Base-by-base conservation (phyloP, 2,329 filamentous ascomycete genomes). In the Scedosporium apiospermum region DNA sequence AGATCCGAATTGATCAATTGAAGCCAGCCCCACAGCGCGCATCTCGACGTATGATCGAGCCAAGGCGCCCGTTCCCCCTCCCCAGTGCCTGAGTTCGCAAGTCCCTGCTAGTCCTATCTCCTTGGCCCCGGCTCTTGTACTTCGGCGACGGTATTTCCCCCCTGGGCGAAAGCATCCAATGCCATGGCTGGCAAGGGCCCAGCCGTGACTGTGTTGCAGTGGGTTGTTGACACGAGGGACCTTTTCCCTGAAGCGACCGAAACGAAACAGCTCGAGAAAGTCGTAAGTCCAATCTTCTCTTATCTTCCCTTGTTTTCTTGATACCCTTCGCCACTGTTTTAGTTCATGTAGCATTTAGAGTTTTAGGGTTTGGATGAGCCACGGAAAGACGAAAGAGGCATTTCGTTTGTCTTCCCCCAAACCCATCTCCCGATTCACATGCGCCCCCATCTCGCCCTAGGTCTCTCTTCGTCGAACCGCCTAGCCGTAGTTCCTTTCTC, bases 221-320 rank as follows among this genome's bases (percentile, higher is more conserved):
- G 85, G 82, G 74, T 86, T 62, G 73, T 88, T 44, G 85, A 88
- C 72, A 88, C 85, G 3, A 77, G 84, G 44, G 66, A 71, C 3
- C 75, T 87, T 60, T 88, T 83, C 81, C 79, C 82, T n/a, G 73
- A 73, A 62, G 82, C 77, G 23, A 71, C 68, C 57, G 73, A 78
- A 69, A 84, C 82, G 12, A 73, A 72, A 41, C 73, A 85, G 30
- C 77, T 83, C 41, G 72, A 75, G 65, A 71, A 71, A 38, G 74
- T 74, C 63, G 82, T 83, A 73, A 68, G 76, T 70, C 59, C 12
- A 65, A 46, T 55, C 58, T 38, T 59, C 53, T 60, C 53, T 42
- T 42, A 9, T 42, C 61, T 16, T 58, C 21, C 5, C 21, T 46
- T 46, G 16, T n/a, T 49, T 49, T n/a, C 16, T 21, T n/a, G 9